These are phyloP conservation scores for Hibiscus tridactylites DNA, from an alignment of 345 rosid genomes.

Conservation along the genomic window DNA sequence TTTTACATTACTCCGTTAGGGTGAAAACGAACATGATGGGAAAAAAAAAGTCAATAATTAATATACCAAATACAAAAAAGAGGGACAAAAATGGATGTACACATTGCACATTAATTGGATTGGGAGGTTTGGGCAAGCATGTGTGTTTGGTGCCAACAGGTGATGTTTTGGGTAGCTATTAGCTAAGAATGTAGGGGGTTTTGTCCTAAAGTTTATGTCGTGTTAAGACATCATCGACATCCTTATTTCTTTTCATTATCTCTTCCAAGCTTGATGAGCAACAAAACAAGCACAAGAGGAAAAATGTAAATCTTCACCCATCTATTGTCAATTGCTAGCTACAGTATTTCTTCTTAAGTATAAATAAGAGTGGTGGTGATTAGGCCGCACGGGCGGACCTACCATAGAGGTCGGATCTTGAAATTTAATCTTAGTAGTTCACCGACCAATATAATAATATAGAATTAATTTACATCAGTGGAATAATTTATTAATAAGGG, in stretches of 20 bases:
- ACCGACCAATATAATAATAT: no score
- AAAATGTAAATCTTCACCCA: not conserved
- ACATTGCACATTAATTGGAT: not conserved
- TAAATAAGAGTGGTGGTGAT: no score
- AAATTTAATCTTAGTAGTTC: no score
- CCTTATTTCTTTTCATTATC: conserved; percentile 24
- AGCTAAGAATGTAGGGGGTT: conserved; percentile 9
- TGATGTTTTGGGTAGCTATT: not conserved
- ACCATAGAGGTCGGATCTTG: no score
- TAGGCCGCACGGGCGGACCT: no score
- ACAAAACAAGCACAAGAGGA: not conserved
- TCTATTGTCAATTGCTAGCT: no score
- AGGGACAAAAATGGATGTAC: not conserved
- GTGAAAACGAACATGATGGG: not conserved
- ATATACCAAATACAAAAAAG: not conserved
- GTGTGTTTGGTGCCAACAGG: not conserved
- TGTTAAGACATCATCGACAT: conserved; percentile 17
- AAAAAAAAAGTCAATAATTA: not conserved
- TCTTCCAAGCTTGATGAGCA: not conserved
- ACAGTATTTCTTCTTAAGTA: no score
- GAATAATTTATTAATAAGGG: no score
- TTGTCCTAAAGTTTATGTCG: conserved; percentile 43
- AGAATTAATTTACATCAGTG: no score
- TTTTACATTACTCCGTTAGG: not conserved
- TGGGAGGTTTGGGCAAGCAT: conserved; percentile 4